phyloP scores from a whole-genome alignment of 768 basidiomycete species.

The Lactarius pseudohatsudake region DNA sequence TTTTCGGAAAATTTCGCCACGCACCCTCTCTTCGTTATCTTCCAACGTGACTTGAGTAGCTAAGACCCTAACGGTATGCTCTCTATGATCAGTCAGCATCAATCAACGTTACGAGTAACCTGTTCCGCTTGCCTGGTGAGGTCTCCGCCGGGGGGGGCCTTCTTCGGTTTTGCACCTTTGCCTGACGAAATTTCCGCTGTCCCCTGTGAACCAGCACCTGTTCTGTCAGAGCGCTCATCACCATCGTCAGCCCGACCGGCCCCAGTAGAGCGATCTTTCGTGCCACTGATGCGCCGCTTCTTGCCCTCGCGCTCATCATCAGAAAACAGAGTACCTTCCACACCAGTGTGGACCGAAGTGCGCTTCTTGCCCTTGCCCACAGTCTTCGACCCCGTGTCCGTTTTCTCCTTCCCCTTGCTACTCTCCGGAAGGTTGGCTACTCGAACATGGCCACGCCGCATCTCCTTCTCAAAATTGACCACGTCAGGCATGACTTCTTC shows the following conservation, averaged over 20 bases:
- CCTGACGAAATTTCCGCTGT: not conserved
- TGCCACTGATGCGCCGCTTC: slow-evolving; percentile 20
- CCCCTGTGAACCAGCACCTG: slow-evolving; percentile 2
- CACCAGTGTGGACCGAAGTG: slow-evolving; percentile 25
- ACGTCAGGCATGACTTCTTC: slow-evolving; percentile 76
- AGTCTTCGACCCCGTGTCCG: slow-evolving; percentile 16
- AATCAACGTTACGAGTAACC: not conserved
- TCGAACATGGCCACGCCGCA: slow-evolving; percentile 42
- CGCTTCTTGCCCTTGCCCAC: slow-evolving; percentile 36
- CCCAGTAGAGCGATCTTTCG: slow-evolving; percentile 28
- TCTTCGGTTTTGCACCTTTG: slow-evolving; percentile 19
- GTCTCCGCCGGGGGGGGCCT: not conserved
- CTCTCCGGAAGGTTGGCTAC: slow-evolving; percentile 30
- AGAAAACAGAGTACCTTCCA: slow-evolving; percentile 15
- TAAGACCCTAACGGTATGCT: slow-evolving; percentile 50
- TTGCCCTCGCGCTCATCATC: slow-evolving; percentile 24
- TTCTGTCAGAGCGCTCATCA: not conserved
- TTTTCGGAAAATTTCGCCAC: slow-evolving; percentile 24
- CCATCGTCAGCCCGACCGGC: not conserved
- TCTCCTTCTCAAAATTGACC: slow-evolving; percentile 64
- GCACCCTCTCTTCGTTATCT: slow-evolving; percentile 61
- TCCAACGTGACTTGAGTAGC: slow-evolving; percentile 64
- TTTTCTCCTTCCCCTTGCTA: slow-evolving; percentile 29
- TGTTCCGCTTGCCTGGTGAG: slow-evolving; percentile 12
- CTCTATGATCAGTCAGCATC: slow-evolving; percentile 7